Evolutionary conservation across 768 basidiomycete genomes (phyloP).

Genomic region (Boletellus emodensis): DNA sequence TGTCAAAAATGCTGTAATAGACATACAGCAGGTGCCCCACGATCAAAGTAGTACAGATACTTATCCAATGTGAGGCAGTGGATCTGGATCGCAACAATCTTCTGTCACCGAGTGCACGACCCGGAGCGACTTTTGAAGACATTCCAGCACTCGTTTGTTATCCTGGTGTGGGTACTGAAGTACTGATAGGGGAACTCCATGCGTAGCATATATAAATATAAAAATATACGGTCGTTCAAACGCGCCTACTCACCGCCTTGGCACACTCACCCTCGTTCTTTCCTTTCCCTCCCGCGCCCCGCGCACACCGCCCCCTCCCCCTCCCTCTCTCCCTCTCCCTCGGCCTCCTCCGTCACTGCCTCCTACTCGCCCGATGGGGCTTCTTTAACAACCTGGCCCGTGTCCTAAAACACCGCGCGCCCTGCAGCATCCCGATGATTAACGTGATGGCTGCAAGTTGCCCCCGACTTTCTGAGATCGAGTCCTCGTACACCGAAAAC

Average conservation of each 20-base stretch:
- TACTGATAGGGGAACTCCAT: slow-evolving; percentile 39
- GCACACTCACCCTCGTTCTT: slow-evolving; percentile 39
- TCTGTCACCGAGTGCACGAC: slow-evolving; percentile 97
- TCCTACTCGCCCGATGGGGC: slow-evolving; percentile 97
- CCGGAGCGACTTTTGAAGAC: slow-evolving; percentile 92
- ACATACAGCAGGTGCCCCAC: slow-evolving; percentile 84
- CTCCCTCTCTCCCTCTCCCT: slow-evolving; percentile 20
- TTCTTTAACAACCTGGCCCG: slow-evolving; percentile 97
- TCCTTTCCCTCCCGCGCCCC: slow-evolving; percentile 23
- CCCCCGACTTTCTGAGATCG: slow-evolving; percentile 91
- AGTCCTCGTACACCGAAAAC: slow-evolving; percentile 97
- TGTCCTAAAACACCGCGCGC: slow-evolving; percentile 87
- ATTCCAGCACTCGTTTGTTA: slow-evolving; percentile 96
- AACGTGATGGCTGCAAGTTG: slow-evolving; percentile 97
- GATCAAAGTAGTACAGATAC: slow-evolving; percentile 95
- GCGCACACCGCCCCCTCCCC: slow-evolving; percentile 17
- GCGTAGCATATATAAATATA: too few relatives aligned
- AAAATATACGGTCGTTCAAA: not conserved
- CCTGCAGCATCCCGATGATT: slow-evolving; percentile 89
- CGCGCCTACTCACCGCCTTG: slow-evolving; percentile 51
- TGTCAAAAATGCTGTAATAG: not conserved
- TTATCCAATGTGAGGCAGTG: slow-evolving; percentile 96
- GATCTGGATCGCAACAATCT: slow-evolving; percentile 92
- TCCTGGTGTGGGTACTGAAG: slow-evolving; percentile 75
- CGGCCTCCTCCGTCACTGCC: slow-evolving; percentile 37